phyloP scores from a whole-genome alignment of 495 filamentous ascomycete genomes.

The Halenospora varia region DNA sequence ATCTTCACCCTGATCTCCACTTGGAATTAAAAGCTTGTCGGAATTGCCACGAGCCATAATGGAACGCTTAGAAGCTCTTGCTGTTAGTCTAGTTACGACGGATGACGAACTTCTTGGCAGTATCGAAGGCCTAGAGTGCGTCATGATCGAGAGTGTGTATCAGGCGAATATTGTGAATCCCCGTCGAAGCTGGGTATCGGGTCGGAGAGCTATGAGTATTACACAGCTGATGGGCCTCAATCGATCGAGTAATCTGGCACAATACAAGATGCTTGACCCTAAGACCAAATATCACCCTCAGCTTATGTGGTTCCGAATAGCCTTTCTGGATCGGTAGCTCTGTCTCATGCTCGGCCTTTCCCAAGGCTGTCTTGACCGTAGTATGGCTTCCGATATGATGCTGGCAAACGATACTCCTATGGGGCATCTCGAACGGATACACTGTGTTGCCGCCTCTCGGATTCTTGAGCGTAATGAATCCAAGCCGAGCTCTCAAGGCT shows the following conservation, averaged over 20 bases:
- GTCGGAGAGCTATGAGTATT: slow-evolving; percentile 38
- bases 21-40: not conserved
- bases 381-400: slow-evolving; percentile 1
- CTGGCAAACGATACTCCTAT: not conserved
- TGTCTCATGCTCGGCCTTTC: slow-evolving; percentile 28
- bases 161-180: slow-evolving; percentile 44
- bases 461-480: not conserved
- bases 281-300: not conserved
- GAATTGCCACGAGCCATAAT: slow-evolving; percentile 23
- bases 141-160: slow-evolving; percentile 44
- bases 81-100: slow-evolving; percentile 37
- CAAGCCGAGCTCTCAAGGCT: not conserved
- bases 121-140: slow-evolving; percentile 45
- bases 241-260: slow-evolving; percentile 20
- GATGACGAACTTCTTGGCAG: slow-evolving; percentile 41
- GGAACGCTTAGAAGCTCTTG: slow-evolving; percentile 31
- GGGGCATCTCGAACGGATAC: not conserved
- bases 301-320: slow-evolving; percentile 31
- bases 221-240: slow-evolving; percentile 45
- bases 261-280: slow-evolving; percentile 5
- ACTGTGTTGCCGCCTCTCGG: not conserved
- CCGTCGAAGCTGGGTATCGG: slow-evolving; percentile 37
- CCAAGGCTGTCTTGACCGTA: not conserved
- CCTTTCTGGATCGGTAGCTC: slow-evolving; percentile 27
- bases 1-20: not conserved